phyloP scores from a whole-genome alignment of 441 rosid species.

The Theobroma grandiflorum region DNA sequence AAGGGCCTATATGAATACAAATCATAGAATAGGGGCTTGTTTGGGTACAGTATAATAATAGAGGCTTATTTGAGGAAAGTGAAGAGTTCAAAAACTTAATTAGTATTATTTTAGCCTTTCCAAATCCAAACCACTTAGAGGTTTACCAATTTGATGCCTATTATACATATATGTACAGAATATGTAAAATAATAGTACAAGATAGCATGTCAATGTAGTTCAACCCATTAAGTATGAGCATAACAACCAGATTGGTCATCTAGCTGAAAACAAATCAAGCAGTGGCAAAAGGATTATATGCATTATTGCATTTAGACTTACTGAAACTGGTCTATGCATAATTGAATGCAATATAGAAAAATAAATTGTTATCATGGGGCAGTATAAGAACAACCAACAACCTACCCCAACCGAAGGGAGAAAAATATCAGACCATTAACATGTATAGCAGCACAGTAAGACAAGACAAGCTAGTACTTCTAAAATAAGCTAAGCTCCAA shows the following conservation, averaged over 20 bases:
- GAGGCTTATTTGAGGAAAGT: too few relatives aligned
- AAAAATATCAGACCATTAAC: neutral
- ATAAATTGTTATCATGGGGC: neutral
- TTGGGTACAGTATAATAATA: too few relatives aligned
- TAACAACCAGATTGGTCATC: neutral
- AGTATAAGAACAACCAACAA: neutral
- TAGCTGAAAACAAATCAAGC: neutral
- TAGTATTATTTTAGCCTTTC: neutral
- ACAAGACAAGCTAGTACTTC: neutral
- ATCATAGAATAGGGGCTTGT: too few relatives aligned
- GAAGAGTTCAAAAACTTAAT: too few relatives aligned
- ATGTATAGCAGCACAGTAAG: neutral
- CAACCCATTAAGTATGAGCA: neutral
- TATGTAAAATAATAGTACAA: neutral
- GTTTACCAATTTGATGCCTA: neutral
- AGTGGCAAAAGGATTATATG: neutral
- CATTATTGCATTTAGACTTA: neutral
- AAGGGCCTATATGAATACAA: too few relatives aligned
- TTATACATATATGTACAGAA: neutral
- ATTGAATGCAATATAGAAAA: neutral
- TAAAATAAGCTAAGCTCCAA: conserved; percentile 15
- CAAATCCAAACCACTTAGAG: neutral
- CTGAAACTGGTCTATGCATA: neutral
- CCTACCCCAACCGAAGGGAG: neutral
- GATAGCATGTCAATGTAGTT: neutral